A percentile compares a stretch with the other conserved stretches of the same genome.
phyloP scores from a whole-genome alignment of 2,329 filamentous ascomycete genomes.

The Botryotinia convoluta region DNA sequence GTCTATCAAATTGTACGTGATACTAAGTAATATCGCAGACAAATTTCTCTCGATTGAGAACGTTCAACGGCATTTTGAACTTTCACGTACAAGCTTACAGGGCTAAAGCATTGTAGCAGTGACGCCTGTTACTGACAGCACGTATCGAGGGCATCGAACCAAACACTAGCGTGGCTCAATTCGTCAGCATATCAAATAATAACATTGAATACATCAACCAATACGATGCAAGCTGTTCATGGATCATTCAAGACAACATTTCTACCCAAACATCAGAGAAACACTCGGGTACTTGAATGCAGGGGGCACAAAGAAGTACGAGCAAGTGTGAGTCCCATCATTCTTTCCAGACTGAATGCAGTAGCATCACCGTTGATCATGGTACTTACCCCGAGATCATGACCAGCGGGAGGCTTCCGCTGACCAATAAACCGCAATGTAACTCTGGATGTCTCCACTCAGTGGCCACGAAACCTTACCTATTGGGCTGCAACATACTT shows the following conservation, averaged over 20 bases:
- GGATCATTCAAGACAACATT: background rate
- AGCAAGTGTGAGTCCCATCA: slow-evolving; percentile 1
- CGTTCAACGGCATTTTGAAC: background rate
- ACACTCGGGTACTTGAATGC: background rate
- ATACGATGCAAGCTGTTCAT: background rate
- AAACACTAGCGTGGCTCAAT: background rate
- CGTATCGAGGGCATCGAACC: background rate
- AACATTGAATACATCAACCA: background rate
- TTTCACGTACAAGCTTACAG: background rate
- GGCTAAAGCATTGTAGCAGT: background rate
- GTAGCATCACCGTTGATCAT: background rate
- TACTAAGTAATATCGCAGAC: background rate
- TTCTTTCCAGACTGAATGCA: background rate
- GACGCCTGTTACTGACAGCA: background rate
- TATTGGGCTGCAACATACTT: background rate
- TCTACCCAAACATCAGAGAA: background rate
- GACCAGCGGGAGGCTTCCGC: background rate
- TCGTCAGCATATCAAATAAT: background rate
- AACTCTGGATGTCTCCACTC: background rate
- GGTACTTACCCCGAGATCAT: background rate
- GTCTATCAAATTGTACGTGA: background rate
- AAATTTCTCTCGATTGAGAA: background rate
- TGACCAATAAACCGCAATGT: background rate
- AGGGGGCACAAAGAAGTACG: background rate
- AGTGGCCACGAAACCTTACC: background rate